Base-by-base conservation (phyloP, 2,329 filamentous ascomycete species). In the Orbilia ellipsospora region DNA sequence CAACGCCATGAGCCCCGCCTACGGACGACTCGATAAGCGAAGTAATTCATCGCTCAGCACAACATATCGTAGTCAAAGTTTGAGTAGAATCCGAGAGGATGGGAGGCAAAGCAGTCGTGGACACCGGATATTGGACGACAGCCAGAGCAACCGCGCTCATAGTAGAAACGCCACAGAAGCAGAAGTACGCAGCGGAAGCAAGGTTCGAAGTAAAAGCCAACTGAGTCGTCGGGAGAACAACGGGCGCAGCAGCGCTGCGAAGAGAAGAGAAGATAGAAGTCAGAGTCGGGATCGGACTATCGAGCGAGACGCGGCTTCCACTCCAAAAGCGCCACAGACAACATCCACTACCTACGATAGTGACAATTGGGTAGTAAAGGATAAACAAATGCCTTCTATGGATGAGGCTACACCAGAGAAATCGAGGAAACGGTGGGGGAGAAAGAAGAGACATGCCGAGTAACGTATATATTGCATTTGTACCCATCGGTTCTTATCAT, bases 261-360 rank as follows among this genome's bases (percentile, higher is more conserved):
- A 54, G 20, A 42, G 64, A 16, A 59, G 64, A 56, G 72, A 75
- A 23, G 72, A 75, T 51, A 63, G 72, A 51, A 69, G 64, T 10
- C 72, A 75, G 45, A 75, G 72, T 45, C 60, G 72, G 20, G 72
- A 75, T 45, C 64, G 72, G 23, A 75, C 52, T 10, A 61, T 75
- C 16, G 72, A 75, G 16, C 51, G 72, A 26, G 64, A 68, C 40
- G 64, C 59, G 2, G 64, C 72, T 1, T 63, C 72, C 3, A 75
- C 72, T 10, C 72, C 72, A 2, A 75, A 64, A 16, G 64, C 64
- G 36, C 72, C 72, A 18, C 72, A 75, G 44, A 75, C 72, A 26
- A 75, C 72, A 23, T 75, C 72, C 6, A 75, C 72, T 0, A 75
- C 72, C 10, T 75, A 75, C 10, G 72, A 75, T 59, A 75, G 72